Conservation (phyloP, 2,329 filamentous ascomycete species). For the Periglandula ipomoeae region DNA sequence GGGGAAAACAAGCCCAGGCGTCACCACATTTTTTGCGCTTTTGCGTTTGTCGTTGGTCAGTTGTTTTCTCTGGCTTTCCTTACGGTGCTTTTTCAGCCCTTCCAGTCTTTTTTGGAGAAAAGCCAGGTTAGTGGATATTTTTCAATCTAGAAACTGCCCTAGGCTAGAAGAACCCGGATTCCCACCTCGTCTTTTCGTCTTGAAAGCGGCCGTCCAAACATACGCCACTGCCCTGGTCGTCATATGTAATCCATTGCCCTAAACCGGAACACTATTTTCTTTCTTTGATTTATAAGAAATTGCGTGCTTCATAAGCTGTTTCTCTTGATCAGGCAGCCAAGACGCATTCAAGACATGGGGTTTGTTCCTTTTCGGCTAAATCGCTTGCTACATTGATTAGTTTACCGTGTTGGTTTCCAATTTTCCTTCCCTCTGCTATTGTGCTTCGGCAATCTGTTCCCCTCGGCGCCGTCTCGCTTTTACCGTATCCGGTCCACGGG, state of each 20-base stretch:
- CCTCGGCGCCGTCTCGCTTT: neutral
- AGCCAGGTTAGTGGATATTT: neutral
- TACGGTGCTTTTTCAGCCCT: too few relatives aligned
- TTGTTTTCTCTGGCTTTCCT: neutral
- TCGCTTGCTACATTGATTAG: neutral
- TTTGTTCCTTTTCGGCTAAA: neutral
- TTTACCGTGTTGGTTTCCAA: neutral
- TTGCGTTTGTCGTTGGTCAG: neutral
- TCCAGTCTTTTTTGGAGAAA: too few relatives aligned
- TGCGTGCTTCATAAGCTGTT: neutral
- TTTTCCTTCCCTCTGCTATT: neutral
- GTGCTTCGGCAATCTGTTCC: neutral
- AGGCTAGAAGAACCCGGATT: neutral
- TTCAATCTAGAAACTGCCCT: neutral
- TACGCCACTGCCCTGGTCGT: neutral
- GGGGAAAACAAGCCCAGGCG: neutral
- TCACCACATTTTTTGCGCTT: neutral
- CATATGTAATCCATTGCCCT: neutral
- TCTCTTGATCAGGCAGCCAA: slow-evolving; percentile 6
- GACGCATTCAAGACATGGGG: neutral
- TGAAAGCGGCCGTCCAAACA: neutral
- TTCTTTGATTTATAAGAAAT: neutral
- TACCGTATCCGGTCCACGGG: neutral
- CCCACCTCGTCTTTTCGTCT: neutral
- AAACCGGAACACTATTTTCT: neutral